phyloP scores from a whole-genome alignment of 2,329 filamentous ascomycete species.

The Fusarium austroafricanum region DNA sequence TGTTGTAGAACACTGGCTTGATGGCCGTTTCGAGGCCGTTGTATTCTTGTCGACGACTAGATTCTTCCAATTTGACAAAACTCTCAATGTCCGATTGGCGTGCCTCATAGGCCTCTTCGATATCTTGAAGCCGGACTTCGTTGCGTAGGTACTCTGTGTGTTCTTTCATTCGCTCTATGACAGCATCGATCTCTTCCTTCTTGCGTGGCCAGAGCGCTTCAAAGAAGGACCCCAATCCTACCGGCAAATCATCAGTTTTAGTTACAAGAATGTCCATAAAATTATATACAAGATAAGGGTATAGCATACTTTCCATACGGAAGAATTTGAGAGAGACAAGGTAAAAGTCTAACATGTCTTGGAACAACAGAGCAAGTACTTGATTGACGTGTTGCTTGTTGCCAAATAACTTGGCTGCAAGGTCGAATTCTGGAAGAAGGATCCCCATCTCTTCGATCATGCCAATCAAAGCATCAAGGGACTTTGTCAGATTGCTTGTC shows the following conservation, averaged over 20 bases:
- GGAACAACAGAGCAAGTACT: conserved; percentile 12
- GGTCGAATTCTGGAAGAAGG: background rate
- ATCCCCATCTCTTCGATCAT: conserved; percentile 5
- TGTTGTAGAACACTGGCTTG: background rate
- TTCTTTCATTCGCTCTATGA: background rate
- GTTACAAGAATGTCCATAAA: too few relatives aligned
- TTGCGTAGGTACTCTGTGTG: background rate
- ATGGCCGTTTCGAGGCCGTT: background rate
- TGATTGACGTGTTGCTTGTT: background rate
- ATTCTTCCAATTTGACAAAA: background rate
- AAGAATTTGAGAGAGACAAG: conserved; percentile 7
- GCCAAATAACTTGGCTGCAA: background rate
- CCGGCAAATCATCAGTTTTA: too few relatives aligned
- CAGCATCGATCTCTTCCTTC: background rate
- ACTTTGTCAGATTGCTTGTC: background rate
- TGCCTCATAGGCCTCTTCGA: background rate
- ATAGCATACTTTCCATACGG: background rate
- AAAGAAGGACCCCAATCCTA: background rate
- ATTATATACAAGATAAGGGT: too few relatives aligned
- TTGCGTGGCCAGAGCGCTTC: background rate
- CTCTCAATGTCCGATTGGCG: background rate
- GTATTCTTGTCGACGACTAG: background rate
- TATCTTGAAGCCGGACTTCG: background rate
- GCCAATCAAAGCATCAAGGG: conserved; percentile 1
- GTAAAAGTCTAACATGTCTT: conserved; percentile 24